phyloP scores from a whole-genome alignment of 2,329 filamentous ascomycete species.

The Rutstroemia sp. region DNA sequence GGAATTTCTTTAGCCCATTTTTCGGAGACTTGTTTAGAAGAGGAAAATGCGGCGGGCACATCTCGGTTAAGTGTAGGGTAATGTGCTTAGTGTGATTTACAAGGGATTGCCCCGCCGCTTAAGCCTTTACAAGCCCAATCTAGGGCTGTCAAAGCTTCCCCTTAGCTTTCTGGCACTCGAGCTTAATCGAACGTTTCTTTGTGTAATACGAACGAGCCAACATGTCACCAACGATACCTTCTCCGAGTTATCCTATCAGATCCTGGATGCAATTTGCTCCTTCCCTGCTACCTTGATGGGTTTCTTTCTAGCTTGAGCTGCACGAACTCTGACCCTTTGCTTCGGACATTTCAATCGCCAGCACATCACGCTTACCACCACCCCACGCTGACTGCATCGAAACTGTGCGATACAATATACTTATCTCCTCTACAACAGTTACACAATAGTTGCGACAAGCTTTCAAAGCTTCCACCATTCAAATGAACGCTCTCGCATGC shows the following conservation, averaged over 20 bases:
- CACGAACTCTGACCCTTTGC: not conserved
- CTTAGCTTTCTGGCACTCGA: not conserved
- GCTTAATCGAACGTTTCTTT: conserved; percentile 1
- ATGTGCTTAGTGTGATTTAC: not conserved
- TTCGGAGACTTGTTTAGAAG: not conserved
- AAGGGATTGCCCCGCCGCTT: not conserved
- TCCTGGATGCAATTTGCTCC: too few species aligned
- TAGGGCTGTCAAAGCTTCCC: not conserved
- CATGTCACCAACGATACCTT: not conserved
- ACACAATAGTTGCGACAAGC: not conserved
- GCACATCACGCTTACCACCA: not conserved
- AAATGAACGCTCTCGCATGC: not conserved
- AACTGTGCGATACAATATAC: conserved; percentile 1
- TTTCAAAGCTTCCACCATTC: not conserved
- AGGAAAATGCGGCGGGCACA: not conserved
- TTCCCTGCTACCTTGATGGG: too few species aligned
- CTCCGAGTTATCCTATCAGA: not conserved
- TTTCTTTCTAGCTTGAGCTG: too few species aligned
- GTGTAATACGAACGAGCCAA: too few species aligned
- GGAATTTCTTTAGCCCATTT: not conserved
- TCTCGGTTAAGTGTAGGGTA: not conserved
- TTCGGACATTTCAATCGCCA: not conserved
- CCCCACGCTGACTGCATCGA: not conserved
- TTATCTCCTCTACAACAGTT: not conserved
- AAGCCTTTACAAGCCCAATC: conserved; percentile 4